Evolutionary conservation across 345 rosid species (phyloP).

Genomic region (Leavenworthia alabamica): DNA sequence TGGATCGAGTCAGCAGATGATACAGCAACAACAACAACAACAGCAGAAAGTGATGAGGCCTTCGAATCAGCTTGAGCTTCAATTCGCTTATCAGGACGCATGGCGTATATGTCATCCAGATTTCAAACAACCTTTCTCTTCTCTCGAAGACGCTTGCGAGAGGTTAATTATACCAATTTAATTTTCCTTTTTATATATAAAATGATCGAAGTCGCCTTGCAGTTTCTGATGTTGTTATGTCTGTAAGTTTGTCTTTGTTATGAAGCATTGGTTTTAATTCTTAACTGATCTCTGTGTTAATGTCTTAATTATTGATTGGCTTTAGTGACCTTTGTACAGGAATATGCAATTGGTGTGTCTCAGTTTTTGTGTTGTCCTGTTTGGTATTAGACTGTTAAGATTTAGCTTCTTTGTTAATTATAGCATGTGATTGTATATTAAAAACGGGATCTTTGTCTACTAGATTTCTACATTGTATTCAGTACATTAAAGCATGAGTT

Average conservation of each 20-base stretch:
- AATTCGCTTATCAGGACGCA: conserved; percentile 92
- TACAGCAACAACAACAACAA: conserved; percentile 32
- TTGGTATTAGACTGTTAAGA: background rate
- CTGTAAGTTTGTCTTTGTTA: background rate
- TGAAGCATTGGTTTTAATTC: background rate
- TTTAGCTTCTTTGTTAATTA: background rate
- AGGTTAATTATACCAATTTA: conserved; percentile 43
- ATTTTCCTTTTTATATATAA: background rate
- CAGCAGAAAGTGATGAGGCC: conserved; percentile 66
- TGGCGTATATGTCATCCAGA: conserved; percentile 96
- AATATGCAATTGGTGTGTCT: background rate
- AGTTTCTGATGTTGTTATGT: background rate
- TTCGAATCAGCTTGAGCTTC: conserved; percentile 75
- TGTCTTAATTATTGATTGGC: background rate
- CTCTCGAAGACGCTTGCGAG: conserved; percentile 91
- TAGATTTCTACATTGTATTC: background rate
- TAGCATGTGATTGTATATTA: background rate
- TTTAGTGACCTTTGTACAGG: background rate
- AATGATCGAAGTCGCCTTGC: background rate
- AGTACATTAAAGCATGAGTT: background rate
- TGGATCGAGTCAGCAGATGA: conserved; percentile 24
- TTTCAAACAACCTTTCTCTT: conserved; percentile 83
- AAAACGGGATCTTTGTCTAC: background rate
- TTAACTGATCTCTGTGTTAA: background rate
- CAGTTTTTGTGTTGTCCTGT: background rate